These are phyloP conservation scores for Coniophora puteana DNA, from an alignment of 1,284 basidiomycete genomes.

Conservation along the genomic window DNA sequence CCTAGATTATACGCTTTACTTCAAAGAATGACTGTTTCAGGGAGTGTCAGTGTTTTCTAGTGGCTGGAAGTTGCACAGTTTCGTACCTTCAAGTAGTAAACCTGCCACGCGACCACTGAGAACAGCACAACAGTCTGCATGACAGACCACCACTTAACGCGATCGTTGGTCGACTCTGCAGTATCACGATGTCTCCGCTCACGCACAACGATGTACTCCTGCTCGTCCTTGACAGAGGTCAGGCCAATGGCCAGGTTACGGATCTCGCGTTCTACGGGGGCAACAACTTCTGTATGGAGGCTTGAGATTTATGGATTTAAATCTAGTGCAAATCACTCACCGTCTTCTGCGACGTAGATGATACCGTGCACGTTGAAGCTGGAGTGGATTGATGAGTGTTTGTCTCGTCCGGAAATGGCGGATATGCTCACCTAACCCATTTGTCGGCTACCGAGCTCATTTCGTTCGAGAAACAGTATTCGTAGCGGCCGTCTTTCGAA, in stretches of 20 bases:
- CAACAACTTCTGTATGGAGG: constrained; percentile 60
- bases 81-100: constrained; percentile 93
- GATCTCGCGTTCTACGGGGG: constrained; percentile 96
- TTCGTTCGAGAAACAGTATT: constrained; percentile 98
- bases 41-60: constrained; percentile 8
- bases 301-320: constrained; percentile 15
- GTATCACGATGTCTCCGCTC: constrained; percentile 94
- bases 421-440: constrained; percentile 72
- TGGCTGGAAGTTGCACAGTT: neutral
- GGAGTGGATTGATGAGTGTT: constrained; percentile 7
- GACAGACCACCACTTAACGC: constrained; percentile 99
- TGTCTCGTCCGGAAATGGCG: neutral
- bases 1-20: constrained; percentile 87
- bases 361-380: constrained; percentile 99
- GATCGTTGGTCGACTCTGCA: constrained; percentile 90
- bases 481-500: constrained; percentile 81
- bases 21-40: constrained; percentile 82
- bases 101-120: constrained; percentile 92
- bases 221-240: constrained; percentile 95
- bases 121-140: constrained; percentile 87
- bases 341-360: constrained; percentile 88
- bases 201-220: constrained; percentile 96
- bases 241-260: constrained; percentile 83
- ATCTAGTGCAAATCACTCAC: constrained; percentile 41
- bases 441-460: constrained; percentile 96